Percentiles rank a stretch among this genome's conserved stretches.
These are phyloP conservation scores for Eremochloa ophiuroides DNA, from an alignment of 176 grass and related monocot species.

Conservation along the genomic window DNA sequence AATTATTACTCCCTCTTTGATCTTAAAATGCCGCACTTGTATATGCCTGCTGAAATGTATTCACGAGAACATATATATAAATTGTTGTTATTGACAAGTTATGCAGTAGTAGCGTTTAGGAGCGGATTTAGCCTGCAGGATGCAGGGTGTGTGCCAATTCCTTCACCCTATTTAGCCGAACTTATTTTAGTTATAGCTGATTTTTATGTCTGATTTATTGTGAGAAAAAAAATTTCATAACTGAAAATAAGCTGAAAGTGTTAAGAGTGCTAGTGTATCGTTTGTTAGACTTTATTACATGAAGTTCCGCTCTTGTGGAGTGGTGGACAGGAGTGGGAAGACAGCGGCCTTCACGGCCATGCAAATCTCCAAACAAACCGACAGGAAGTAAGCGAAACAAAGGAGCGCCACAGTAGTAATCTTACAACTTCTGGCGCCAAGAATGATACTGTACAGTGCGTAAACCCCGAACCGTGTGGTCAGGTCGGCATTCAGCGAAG, in stretches of 20 bases:
- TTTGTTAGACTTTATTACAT: not conserved
- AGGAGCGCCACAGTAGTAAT: not conserved
- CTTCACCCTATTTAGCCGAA: no score
- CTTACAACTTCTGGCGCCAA: not conserved
- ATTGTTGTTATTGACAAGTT: no score
- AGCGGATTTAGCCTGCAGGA: no score
- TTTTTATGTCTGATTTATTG: no score
- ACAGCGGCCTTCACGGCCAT: not conserved
- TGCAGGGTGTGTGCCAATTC: no score
- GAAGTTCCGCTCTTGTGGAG: not conserved
- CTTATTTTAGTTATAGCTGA: no score
- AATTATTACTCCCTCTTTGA: no score
- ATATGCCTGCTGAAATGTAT: not conserved
- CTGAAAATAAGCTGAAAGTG: no score
- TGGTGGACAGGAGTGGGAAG: not conserved
- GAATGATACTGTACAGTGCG: not conserved
- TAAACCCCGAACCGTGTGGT: not conserved
- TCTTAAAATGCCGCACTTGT: no score
- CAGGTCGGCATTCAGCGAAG: not conserved
- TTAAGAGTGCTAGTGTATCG: no score
- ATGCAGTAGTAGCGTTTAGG: no score
- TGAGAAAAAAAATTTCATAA: no score
- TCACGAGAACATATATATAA: not conserved
- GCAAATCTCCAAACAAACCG: not conserved
- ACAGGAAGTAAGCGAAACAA: slow-evolving; percentile 2